Evolutionary conservation across 352 stramenopile genomes (phyloP).

Genomic region (Saprolegnia diclina): DNA sequence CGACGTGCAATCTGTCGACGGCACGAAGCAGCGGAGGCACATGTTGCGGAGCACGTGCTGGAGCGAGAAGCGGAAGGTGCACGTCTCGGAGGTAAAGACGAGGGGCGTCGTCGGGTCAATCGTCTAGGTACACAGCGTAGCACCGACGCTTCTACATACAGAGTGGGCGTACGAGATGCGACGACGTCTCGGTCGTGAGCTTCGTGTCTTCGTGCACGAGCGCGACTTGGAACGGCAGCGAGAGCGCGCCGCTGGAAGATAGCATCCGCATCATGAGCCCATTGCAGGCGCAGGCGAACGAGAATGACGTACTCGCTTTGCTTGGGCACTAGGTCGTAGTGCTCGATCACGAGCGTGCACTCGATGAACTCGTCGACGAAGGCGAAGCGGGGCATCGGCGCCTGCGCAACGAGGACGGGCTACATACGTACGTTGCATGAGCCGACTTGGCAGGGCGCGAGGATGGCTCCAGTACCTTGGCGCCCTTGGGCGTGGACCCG

Average conservation of each 20-base stretch:
- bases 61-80: slow-evolving; percentile 19
- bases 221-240: slow-evolving; percentile 17
- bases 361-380: slow-evolving; percentile 23
- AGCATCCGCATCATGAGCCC: neutral
- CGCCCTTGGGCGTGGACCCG: neutral
- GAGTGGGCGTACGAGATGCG: slow-evolving; percentile 7
- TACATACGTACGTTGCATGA: neutral
- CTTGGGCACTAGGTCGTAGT: neutral
- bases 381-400: neutral
- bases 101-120: slow-evolving; percentile 15
- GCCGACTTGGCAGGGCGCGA: neutral
- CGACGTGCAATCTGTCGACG: neutral
- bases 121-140: neutral
- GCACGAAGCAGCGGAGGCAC: slow-evolving; percentile 15
- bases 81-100: slow-evolving; percentile 6
- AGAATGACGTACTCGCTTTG: neutral
- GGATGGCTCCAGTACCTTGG: neutral
- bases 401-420: slow-evolving; percentile 3
- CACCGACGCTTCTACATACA: neutral
- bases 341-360: slow-evolving; percentile 10
- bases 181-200: slow-evolving; percentile 16
- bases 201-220: slow-evolving; percentile 23
- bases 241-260: neutral
- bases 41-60: slow-evolving; percentile 9
- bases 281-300: neutral